These are phyloP conservation scores for Dillenia turbinata DNA, from an alignment of 164 flowering plant species.

Conservation along the genomic window DNA sequence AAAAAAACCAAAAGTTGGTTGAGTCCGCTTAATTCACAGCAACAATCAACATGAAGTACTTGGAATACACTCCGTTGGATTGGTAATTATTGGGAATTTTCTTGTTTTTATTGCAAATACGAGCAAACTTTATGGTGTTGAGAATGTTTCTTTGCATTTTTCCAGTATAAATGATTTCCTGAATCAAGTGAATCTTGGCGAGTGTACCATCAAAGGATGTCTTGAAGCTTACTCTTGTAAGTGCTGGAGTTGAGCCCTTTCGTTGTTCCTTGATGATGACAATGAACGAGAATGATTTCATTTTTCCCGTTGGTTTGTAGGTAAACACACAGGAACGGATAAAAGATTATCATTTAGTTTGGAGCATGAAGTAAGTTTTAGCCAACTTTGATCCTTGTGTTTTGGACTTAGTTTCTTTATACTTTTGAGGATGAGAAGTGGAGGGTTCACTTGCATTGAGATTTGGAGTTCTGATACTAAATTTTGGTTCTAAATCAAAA, in stretches of 20 bases:
- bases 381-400: neutral
- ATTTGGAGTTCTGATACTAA: no score
- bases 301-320: constrained; percentile 24
- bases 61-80: constrained; percentile 80
- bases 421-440: no score
- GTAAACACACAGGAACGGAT: constrained; percentile 88
- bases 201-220: constrained; percentile 67
- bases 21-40: no score
- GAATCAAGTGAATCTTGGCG: constrained; percentile 71
- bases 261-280: neutral
- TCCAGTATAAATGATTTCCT: constrained; percentile 75
- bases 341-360: constrained; percentile 79
- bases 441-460: no score
- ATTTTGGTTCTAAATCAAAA: no score
- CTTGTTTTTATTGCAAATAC: neutral
- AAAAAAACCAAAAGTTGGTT: no score
- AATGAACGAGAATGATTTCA: neutral
- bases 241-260: constrained; percentile 10
- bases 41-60: constrained; percentile 57
- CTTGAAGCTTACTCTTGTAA: constrained; percentile 95
- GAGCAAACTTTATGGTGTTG: neutral
- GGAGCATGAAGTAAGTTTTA: constrained; percentile 75
- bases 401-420: no score
- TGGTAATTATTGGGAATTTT: constrained; percentile 29
- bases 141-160: constrained; percentile 2